phyloP scores from a whole-genome alignment of 768 basidiomycete species.

The Mycena kentingensis region DNA sequence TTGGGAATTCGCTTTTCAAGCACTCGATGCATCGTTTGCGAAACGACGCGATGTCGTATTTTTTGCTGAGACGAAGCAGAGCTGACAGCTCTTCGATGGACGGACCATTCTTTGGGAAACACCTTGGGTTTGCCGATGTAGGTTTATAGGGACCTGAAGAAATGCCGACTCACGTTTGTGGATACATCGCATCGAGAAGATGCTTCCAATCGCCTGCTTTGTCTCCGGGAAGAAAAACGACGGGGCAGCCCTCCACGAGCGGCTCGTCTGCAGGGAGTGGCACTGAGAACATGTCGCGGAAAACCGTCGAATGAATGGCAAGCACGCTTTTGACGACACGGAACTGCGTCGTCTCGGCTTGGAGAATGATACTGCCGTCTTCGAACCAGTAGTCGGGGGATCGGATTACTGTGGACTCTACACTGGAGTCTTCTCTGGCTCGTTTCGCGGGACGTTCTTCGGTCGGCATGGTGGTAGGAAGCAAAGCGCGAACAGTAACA shows the following conservation, averaged over 20 bases:
- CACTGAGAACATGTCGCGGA: slow-evolving; percentile 28
- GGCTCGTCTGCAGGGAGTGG: neutral
- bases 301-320: slow-evolving; percentile 37
- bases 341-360: slow-evolving; percentile 37
- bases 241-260: neutral
- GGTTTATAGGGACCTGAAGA: no score
- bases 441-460: slow-evolving; percentile 1
- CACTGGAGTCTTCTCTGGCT: neutral
- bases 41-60: neutral
- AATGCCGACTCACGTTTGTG: neutral
- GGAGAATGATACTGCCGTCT: slow-evolving; percentile 45
- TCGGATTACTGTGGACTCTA: neutral
- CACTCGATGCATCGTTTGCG: neutral
- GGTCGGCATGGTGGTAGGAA: no score
- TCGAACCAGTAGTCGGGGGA: slow-evolving; percentile 32
- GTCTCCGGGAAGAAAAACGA: neutral
- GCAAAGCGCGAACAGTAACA: no score
- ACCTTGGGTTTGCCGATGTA: no score
- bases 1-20: neutral
- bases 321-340: slow-evolving; percentile 38
- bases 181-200: neutral
- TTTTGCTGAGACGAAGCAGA: neutral
- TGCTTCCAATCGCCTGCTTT: neutral
- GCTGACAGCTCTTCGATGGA: neutral
- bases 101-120: no score